Conservation (phyloP, 2,329 filamentous ascomycete species). For the Chaetomiaceae sp. region DNA sequence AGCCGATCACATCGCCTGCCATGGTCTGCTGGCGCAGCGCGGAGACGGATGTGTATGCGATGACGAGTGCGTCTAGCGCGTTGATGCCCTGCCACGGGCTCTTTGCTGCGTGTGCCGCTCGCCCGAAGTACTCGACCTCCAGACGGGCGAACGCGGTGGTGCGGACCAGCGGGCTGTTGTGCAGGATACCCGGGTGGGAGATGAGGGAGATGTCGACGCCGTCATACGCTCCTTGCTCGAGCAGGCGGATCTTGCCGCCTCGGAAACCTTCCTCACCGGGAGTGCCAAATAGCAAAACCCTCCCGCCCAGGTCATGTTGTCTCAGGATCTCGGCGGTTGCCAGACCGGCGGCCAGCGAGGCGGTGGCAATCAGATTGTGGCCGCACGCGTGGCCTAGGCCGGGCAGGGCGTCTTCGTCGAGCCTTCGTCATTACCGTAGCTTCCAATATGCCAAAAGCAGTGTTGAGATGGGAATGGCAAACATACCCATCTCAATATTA, state of each 20-base stretch:
- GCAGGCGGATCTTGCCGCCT: constrained; percentile 4
- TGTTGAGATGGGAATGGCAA: too few species aligned
- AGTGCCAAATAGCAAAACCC: constrained; percentile 1
- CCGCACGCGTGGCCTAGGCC: constrained; percentile 4
- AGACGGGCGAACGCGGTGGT: constrained; percentile 4
- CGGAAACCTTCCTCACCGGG: constrained; percentile 5
- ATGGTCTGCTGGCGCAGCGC: constrained; percentile 7
- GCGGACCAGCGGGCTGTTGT: constrained; percentile 4
- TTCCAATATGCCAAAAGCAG: too few species aligned
- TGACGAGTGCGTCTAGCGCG: constrained; percentile 6
- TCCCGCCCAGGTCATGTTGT: neutral
- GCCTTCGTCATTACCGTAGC: neutral
- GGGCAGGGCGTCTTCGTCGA: constrained; percentile 3
- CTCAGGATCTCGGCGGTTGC: neutral
- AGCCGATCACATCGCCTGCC: constrained; percentile 2
- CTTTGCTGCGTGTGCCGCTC: neutral
- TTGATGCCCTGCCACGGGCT: constrained; percentile 6
- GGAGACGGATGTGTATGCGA: constrained; percentile 1
- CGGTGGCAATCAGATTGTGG: constrained; percentile 8
- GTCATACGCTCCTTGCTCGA: neutral
- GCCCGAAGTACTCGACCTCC: constrained; percentile 1
- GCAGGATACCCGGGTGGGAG: constrained; percentile 5
- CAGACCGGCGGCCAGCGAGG: constrained; percentile 2
- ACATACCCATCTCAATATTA: constrained; percentile 10
- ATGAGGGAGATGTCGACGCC: constrained; percentile 7